Evolutionary conservation across 768 basidiomycete species (phyloP), one percentile per base, ranked within the genome.

Genomic region (Termitomyces sp.): DNA sequence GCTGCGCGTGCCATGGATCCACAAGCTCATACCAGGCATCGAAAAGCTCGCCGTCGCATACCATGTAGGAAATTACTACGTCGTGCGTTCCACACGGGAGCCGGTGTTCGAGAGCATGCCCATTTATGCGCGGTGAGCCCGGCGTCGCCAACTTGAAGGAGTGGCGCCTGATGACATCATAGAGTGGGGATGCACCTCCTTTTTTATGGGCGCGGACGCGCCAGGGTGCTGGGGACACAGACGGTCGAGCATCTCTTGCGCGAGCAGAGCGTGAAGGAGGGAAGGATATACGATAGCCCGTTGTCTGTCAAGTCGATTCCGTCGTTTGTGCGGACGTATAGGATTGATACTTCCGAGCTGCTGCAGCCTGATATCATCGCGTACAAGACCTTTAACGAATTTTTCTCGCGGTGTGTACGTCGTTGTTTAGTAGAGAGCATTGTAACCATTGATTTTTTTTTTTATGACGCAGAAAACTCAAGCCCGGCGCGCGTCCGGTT

Each of bases 61-160:
- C 60, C 85, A 87, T 56, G 70, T 80, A 52, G 85, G 85, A 3
- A 87, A 87, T 64, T 87, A 72, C 64, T 83, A 85, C 28, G 65
- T 75, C 22, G 69, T 81, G 32, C 73, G 84, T 40, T 77, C 72
- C 7, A 73, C 76, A 1, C 72, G 69, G 7, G 73, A 83, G 65
- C 78, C 77, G 64, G 75, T 85, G 58, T 90, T 88, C 58, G 88
- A 90, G 72, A 77, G 77, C 33, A 90, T 90, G 88, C 88, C 88
- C 0, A 74, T 90, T 45, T 89, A 84, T 63, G 79, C 82, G 2
- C 75, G 84, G 68, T 77, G 40, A 24, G 51, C n/a, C n/a, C n/a
- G n/a, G n/a, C n/a, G n/a, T n/a, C n/a, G n/a, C n/a, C n/a, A n/a
- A n/a, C n/a, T n/a, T n/a, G n/a, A n/a, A n/a, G n/a, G n/a, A n/a